Evolutionary conservation across 1,284 basidiomycete species (phyloP).

Genomic region (Leccinum subspadiceum): DNA sequence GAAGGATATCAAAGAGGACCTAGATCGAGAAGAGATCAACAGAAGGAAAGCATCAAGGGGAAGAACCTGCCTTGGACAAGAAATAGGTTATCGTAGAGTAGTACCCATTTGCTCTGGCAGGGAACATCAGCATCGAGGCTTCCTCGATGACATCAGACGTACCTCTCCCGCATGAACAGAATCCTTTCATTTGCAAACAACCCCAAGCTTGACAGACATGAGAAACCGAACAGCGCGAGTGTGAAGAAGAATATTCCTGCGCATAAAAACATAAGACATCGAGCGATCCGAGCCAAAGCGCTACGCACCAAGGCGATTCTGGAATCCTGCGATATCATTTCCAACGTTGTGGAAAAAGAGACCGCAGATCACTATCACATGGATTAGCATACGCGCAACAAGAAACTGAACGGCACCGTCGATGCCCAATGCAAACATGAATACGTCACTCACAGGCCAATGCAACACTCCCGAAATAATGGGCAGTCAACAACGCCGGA

Average conservation of each 20-base stretch:
- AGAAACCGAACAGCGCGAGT: conserved; percentile 93
- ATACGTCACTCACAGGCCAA: conserved; percentile 66
- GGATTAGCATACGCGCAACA: conserved; percentile 8
- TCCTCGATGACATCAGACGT: conserved; percentile 17
- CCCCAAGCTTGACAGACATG: conserved; percentile 88
- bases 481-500: conserved; percentile 86
- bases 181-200: conserved; percentile 93
- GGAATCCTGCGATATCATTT: conserved; percentile 93
- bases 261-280: neutral
- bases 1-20: conserved; percentile 94
- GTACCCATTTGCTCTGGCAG: conserved; percentile 86
- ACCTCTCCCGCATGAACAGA: conserved; percentile 95
- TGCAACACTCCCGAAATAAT: conserved; percentile 83
- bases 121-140: conserved; percentile 3
- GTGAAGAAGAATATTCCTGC: conserved; percentile 95
- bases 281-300: neutral
- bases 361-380: conserved; percentile 70
- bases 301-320: conserved; percentile 73
- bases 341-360: conserved; percentile 81
- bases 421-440: neutral
- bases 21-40: conserved; percentile 26
- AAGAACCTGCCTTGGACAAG: conserved; percentile 71
- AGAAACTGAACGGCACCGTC: neutral
- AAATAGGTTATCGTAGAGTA: conserved; percentile 97
- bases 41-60: neutral